Percentiles rank a stretch among this genome's conserved stretches.
phyloP scores from a whole-genome alignment of 2,329 filamentous ascomycete genomes.

The Colletotrichum sp. region DNA sequence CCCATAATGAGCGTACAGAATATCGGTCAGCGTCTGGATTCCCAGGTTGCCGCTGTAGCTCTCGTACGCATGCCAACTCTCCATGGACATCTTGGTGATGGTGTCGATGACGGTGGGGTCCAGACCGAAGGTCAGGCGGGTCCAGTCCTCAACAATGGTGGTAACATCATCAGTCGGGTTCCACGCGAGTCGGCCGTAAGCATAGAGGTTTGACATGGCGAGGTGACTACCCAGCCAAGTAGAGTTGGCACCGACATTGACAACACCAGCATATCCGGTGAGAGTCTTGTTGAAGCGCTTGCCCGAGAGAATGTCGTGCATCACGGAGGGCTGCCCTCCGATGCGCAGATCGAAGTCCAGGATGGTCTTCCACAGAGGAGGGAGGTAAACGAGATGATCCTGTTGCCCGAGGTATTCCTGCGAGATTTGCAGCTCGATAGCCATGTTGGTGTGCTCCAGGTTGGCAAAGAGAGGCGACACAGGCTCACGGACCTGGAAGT shows the following conservation, averaged over 20 bases:
- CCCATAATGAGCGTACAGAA: slow-evolving; percentile 70
- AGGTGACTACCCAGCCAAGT: slow-evolving; percentile 75
- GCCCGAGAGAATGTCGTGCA: slow-evolving; percentile 67
- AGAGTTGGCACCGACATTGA: slow-evolving; percentile 68
- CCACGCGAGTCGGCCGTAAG: slow-evolving; percentile 73
- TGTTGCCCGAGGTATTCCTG: slow-evolving; percentile 78
- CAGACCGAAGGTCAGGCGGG: slow-evolving; percentile 67
- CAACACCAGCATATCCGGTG: slow-evolving; percentile 69
- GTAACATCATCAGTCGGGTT: slow-evolving; percentile 55
- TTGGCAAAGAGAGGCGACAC: slow-evolving; percentile 67
- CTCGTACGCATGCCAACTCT: slow-evolving; percentile 74
- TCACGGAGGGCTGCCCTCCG: slow-evolving; percentile 57
- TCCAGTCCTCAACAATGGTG: slow-evolving; percentile 68
- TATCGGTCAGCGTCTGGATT: slow-evolving; percentile 72
- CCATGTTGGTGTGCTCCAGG: slow-evolving; percentile 46
- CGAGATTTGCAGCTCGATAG: slow-evolving; percentile 70
- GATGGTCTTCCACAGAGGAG: slow-evolving; percentile 72
- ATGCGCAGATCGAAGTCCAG: slow-evolving; percentile 71
- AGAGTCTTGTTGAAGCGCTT: slow-evolving; percentile 61
- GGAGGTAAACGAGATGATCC: slow-evolving; percentile 69
- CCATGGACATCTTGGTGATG: slow-evolving; percentile 68
- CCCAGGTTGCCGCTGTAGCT: slow-evolving; percentile 75
- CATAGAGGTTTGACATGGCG: slow-evolving; percentile 75
- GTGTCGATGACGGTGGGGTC: slow-evolving; percentile 60
- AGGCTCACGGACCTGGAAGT: slow-evolving; percentile 76